These are phyloP conservation scores for Aspergillus vadensis DNA, from an alignment of 2,329 filamentous ascomycete species.

Conservation along the genomic window DNA sequence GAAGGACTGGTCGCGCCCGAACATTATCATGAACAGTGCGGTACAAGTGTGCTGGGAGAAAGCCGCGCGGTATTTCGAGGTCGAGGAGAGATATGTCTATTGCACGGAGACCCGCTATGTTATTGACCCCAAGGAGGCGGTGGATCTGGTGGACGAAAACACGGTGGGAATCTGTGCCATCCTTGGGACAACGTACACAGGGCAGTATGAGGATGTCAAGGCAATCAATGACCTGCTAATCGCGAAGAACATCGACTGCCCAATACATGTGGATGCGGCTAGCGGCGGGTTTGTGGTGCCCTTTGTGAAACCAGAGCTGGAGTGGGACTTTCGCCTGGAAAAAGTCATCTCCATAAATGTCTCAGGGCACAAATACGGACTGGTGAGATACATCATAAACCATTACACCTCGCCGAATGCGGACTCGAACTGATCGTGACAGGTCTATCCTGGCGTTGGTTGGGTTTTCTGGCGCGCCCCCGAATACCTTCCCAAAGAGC, in stretches of 20 bases:
- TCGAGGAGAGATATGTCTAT: conserved; percentile 53
- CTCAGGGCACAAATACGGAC: conserved; percentile 50
- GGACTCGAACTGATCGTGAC: not conserved
- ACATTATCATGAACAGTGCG: conserved; percentile 74
- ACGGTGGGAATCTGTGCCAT: conserved; percentile 77
- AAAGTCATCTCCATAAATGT: conserved; percentile 61
- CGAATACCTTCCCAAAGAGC: conserved; percentile 64
- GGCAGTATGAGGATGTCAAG: conserved; percentile 72
- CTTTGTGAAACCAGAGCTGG: conserved; percentile 40
- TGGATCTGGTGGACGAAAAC: conserved; percentile 71
- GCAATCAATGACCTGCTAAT: conserved; percentile 67
- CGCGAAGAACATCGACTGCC: conserved; percentile 43
- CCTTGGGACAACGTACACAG: conserved; percentile 71
- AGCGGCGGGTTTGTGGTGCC: conserved; percentile 48
- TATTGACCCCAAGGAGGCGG: conserved; percentile 65
- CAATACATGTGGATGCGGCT: conserved; percentile 57
- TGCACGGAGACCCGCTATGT: conserved; percentile 63
- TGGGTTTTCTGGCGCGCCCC: conserved; percentile 72
- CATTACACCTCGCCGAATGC: not conserved
- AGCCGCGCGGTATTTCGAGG: conserved; percentile 73
- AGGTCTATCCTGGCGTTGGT: conserved; percentile 65
- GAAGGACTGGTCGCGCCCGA: conserved; percentile 66
- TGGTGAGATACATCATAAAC: conserved; percentile 40
- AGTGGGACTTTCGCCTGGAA: conserved; percentile 32
- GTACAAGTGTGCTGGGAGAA: conserved; percentile 74